phyloP scores from a whole-genome alignment of 2,329 filamentous ascomycete genomes.

The Sporothrix sp. region DNA sequence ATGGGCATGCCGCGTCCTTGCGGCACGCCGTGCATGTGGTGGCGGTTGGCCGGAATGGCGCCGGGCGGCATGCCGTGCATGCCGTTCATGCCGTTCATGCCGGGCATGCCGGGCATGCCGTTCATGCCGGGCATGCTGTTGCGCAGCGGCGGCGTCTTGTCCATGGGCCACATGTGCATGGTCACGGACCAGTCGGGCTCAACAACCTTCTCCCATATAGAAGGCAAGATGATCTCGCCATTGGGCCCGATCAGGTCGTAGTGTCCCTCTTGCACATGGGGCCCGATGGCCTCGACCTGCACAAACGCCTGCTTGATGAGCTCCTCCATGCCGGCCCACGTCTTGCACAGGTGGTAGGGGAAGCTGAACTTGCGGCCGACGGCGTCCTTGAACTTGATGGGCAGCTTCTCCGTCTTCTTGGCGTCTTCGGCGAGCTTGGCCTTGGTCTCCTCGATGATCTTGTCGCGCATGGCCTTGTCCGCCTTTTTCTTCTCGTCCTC shows the following conservation, averaged over 20 bases:
- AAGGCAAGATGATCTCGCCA: conserved; percentile 71
- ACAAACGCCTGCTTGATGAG: conserved; percentile 77
- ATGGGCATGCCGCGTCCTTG: conserved; percentile 4
- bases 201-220: conserved; percentile 72
- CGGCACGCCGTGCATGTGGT: conserved; percentile 4
- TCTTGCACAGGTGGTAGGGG: conserved; percentile 75
- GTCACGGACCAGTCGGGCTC: conserved; percentile 62
- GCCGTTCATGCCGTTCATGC: not conserved
- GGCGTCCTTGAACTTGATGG: conserved; percentile 85
- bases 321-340: conserved; percentile 80
- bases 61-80: conserved; percentile 1
- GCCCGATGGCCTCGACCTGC: conserved; percentile 66
- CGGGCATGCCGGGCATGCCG: conserved; percentile 8
- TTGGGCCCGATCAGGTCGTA: conserved; percentile 73
- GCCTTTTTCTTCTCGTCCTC: conserved; percentile 44
- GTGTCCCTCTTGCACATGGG: conserved; percentile 66
- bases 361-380: conserved; percentile 89
- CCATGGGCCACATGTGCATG: conserved; percentile 52
- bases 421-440: conserved; percentile 34
- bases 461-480: conserved; percentile 45
- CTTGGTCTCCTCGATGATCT: conserved; percentile 37
- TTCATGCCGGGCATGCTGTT: conserved; percentile 12
- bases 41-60: not conserved
- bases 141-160: conserved; percentile 28
- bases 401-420: conserved; percentile 52